Conservation (phyloP, 768 basidiomycete species). For the Leccinum barrowsii region DNA sequence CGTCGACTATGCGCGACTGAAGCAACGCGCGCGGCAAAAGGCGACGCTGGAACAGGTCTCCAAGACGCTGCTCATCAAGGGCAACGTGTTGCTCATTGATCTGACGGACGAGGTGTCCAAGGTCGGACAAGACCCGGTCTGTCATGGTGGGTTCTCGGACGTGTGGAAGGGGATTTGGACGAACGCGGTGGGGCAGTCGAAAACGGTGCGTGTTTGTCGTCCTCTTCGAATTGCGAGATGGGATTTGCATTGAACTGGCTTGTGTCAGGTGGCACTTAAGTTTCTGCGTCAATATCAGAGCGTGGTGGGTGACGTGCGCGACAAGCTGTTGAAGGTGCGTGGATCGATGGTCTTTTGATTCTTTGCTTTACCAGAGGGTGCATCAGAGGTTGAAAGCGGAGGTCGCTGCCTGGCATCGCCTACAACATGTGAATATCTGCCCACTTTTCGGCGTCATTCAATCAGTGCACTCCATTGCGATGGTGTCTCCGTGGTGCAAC, state of each 20-base stretch:
- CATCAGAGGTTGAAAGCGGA: conserved; percentile 53
- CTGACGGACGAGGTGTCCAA: conserved; percentile 52
- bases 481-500: conserved; percentile 64
- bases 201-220: conserved; percentile 13
- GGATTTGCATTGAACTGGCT: conserved; percentile 1
- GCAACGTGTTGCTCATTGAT: conserved; percentile 46
- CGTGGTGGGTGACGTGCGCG: conserved; percentile 48
- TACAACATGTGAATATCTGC: conserved; percentile 54
- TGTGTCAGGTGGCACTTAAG: conserved; percentile 52
- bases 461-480: conserved; percentile 48
- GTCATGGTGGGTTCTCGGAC: conserved; percentile 56
- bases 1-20: conserved; percentile 51
- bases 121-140: conserved; percentile 46
- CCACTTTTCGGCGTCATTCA: conserved; percentile 55
- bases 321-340: conserved; percentile 49
- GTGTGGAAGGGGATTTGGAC: conserved; percentile 60
- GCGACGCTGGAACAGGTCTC: conserved; percentile 51
- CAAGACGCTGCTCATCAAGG: conserved; percentile 52
- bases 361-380: background rate
- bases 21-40: conserved; percentile 56
- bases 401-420: conserved; percentile 53
- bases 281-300: conserved; percentile 45
- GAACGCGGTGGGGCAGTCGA: conserved; percentile 39
- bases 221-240: background rate
- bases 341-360: background rate